Conservation (phyloP, 495 filamentous ascomycete genomes). For the Cercophora sp. region DNA sequence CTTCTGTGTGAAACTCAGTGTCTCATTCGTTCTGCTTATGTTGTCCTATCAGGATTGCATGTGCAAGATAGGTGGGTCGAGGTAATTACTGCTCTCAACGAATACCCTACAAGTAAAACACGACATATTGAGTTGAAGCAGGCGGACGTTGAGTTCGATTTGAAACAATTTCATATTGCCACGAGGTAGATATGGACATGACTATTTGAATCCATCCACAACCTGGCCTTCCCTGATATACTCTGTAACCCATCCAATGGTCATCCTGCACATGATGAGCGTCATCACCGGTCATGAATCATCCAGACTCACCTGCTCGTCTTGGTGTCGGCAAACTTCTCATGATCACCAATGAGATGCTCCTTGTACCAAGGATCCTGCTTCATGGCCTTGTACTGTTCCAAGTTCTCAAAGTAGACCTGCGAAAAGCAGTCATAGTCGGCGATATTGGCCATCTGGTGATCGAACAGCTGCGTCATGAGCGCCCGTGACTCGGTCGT, state of each 20-base stretch:
- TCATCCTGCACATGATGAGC: slow-evolving; percentile 11
- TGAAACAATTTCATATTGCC: no score
- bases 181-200: no score
- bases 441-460: slow-evolving; percentile 34
- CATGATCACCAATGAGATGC: slow-evolving; percentile 38
- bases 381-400: slow-evolving; percentile 37
- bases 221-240: slow-evolving; percentile 18
- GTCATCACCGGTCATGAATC: background rate
- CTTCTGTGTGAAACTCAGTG: no score
- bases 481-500: slow-evolving; percentile 26
- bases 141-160: no score
- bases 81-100: no score
- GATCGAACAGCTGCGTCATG: slow-evolving; percentile 38
- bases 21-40: no score
- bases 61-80: no score
- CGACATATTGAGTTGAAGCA: no score
- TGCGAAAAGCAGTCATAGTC: slow-evolving; percentile 46
- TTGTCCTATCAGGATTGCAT: no score
- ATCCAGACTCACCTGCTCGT: slow-evolving; percentile 24
- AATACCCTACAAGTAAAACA: no score
- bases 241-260: slow-evolving; percentile 18
- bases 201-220: slow-evolving; percentile 6
- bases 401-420: slow-evolving; percentile 35
- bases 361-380: slow-evolving; percentile 37
- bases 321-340: slow-evolving; percentile 46